Percentiles rank a stretch among this genome's conserved stretches.
These are phyloP conservation scores for Oryza australiensis DNA, from an alignment of 176 grass and related monocot species.

Conservation along the genomic window DNA sequence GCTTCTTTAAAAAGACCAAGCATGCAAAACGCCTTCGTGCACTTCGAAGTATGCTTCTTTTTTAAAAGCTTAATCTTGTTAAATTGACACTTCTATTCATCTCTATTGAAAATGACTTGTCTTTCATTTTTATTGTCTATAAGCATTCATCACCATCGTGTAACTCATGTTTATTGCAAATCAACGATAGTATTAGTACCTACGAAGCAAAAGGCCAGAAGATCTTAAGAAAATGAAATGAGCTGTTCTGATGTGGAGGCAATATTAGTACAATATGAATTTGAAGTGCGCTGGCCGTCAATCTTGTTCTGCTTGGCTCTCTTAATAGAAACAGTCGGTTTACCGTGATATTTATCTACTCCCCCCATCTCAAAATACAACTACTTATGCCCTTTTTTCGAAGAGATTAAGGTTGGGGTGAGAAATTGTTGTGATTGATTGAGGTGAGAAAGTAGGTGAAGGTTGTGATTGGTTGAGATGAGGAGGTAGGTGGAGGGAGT, in stretches of 20 bases:
- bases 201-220: not conserved
- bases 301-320: not conserved
- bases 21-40: not conserved
- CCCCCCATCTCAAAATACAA: too few relatives aligned
- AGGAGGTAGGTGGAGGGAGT: too few relatives aligned
- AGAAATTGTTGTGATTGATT: too few relatives aligned
- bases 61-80: not conserved
- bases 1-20: not conserved
- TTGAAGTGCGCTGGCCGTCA: not conserved
- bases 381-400: too few relatives aligned
- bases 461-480: too few relatives aligned
- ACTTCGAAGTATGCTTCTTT: not conserved
- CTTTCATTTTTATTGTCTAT: not conserved
- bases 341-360: not conserved
- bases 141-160: not conserved
- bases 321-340: not conserved
- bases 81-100: not conserved
- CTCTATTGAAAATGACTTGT: not conserved
- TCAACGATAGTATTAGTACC: not conserved
- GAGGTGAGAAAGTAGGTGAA: too few relatives aligned
- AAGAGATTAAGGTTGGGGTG: too few relatives aligned
- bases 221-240: not conserved
- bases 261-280: not conserved
- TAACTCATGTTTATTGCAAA: constrained; percentile 2
- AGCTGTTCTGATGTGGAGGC: not conserved